Percentiles rank a stretch among this genome's conserved stretches.
These are phyloP conservation scores for Xylaria grammica DNA, from an alignment of 495 filamentous ascomycete genomes.

Conservation along the genomic window DNA sequence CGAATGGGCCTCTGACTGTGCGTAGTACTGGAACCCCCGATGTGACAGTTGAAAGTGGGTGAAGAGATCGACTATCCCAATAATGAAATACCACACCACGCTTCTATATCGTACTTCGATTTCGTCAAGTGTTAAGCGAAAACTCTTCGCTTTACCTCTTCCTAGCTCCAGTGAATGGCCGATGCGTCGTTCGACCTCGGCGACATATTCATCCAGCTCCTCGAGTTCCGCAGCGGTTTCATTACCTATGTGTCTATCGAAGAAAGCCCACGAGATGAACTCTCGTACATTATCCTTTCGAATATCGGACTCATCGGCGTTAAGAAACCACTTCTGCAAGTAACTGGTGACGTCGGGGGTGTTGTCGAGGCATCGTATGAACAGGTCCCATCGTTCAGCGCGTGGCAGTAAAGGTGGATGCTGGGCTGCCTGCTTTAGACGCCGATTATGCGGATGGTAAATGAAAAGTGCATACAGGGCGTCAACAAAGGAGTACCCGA, in stretches of 20 bases:
- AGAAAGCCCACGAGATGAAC: conserved; percentile 69
- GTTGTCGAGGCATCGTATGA: conserved; percentile 58
- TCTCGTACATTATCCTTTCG: conserved; percentile 68
- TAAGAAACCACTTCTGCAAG: conserved; percentile 67
- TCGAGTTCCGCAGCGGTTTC: conserved; percentile 43
- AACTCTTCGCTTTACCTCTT: conserved; percentile 54
- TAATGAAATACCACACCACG: conserved; percentile 65
- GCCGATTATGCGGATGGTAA: conserved; percentile 57
- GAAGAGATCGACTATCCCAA: conserved; percentile 41
- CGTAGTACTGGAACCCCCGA: conserved; percentile 56
- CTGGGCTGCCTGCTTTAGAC: conserved; percentile 54
- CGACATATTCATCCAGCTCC: conserved; percentile 65
- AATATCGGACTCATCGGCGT: conserved; percentile 62
- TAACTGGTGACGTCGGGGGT: conserved; percentile 62
- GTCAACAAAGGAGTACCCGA: conserved; percentile 50
- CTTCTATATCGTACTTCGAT: conserved; percentile 65
- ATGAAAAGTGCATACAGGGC: conserved; percentile 58
- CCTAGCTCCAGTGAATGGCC: conserved; percentile 55
- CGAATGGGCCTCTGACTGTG: conserved; percentile 41
- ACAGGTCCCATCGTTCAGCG: conserved; percentile 53
- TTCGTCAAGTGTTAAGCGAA: conserved; percentile 69
- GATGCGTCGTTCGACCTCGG: conserved; percentile 52
- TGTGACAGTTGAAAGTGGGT: conserved; percentile 46
- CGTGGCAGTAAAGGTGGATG: conserved; percentile 56
- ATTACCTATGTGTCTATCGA: conserved; percentile 47